Evolutionary conservation across 805 yeast genomes (phyloP).

Genomic region (Myxozyma monticola): DNA sequence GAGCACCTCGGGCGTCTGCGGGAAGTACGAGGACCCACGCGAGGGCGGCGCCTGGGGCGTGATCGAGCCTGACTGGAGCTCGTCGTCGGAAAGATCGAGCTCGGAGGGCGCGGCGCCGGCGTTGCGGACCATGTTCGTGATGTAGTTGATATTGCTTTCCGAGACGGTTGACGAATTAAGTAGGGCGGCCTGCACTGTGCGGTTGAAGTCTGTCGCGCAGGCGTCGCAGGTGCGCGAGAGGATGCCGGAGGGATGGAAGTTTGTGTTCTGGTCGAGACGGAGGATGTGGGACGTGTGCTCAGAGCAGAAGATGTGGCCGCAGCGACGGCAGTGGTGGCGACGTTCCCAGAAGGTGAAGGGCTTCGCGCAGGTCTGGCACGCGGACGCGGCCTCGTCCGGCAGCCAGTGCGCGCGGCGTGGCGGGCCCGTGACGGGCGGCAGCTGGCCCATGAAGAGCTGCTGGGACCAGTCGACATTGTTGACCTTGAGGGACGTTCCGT

Average conservation of each 20-base stretch:
- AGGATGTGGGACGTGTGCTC: conserved; percentile 61
- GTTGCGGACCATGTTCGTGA: conserved; percentile 25
- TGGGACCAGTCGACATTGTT: conserved; percentile 27
- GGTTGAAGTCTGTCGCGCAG: conserved; percentile 56
- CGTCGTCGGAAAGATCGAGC: conserved; percentile 18
- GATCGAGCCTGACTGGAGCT: not conserved
- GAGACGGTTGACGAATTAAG: conserved; percentile 18
- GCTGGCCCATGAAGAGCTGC: conserved; percentile 29
- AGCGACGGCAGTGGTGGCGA: conserved; percentile 80
- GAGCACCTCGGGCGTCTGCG: conserved; percentile 10
- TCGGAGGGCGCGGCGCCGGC: conserved; percentile 6
- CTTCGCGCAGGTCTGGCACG: conserved; percentile 68
- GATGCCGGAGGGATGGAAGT: conserved; percentile 64
- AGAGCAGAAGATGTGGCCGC: conserved; percentile 79
- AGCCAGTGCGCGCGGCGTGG: conserved; percentile 47
- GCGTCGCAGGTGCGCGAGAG: conserved; percentile 68
- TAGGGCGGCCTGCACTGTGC: conserved; percentile 25
- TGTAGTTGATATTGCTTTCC: conserved; percentile 22
- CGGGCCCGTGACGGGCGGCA: conserved; percentile 32
- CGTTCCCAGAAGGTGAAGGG: conserved; percentile 76
- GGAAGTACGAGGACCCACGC: not conserved
- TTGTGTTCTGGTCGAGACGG: conserved; percentile 50
- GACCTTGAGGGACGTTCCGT: conserved; percentile 38
- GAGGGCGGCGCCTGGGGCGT: not conserved
- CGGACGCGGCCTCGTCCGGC: conserved; percentile 62